Evolutionary conservation across 2,329 filamentous ascomycete genomes (phyloP).

Genomic region (Penicillium corylophilum): DNA sequence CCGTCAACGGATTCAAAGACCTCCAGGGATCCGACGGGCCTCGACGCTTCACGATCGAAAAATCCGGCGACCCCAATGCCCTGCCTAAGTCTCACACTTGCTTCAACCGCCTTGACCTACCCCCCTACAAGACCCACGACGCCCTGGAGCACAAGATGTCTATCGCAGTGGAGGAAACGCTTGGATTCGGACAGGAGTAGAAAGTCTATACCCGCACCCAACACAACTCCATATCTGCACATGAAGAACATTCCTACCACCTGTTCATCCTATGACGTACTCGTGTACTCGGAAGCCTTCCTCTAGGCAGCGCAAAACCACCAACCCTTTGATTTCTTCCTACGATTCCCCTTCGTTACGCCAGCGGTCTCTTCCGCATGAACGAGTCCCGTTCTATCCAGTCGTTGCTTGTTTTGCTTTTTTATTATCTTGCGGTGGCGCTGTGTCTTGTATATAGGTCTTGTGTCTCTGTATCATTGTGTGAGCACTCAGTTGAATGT

Average conservation of each 20-base stretch:
- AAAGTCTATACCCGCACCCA: conserved; percentile 4
- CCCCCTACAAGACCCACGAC: conserved; percentile 87
- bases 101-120: conserved; percentile 96
- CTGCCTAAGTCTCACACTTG: conserved; percentile 97
- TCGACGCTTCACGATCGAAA: conserved; percentile 94
- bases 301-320: background rate
- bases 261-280: background rate
- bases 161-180: conserved; percentile 96
- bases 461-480: conserved; percentile 14
- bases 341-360: background rate
- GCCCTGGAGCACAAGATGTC: conserved; percentile 85
- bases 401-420: conserved; percentile 8
- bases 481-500: conserved; percentile 10
- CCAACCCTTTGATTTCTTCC: background rate
- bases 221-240: background rate
- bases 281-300: background rate
- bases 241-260: background rate
- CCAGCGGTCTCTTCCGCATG: background rate
- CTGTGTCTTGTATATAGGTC: conserved; percentile 14
- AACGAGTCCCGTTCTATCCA: conserved; percentile 5
- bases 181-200: conserved; percentile 98
- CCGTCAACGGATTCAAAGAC: conserved; percentile 99
- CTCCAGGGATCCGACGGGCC: conserved; percentile 95
- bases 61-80: conserved; percentile 86
- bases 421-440: conserved; percentile 8